These are phyloP conservation scores for Tympanopsis confertula DNA, from an alignment of 2,329 filamentous ascomycete species.

Conservation along the genomic window DNA sequence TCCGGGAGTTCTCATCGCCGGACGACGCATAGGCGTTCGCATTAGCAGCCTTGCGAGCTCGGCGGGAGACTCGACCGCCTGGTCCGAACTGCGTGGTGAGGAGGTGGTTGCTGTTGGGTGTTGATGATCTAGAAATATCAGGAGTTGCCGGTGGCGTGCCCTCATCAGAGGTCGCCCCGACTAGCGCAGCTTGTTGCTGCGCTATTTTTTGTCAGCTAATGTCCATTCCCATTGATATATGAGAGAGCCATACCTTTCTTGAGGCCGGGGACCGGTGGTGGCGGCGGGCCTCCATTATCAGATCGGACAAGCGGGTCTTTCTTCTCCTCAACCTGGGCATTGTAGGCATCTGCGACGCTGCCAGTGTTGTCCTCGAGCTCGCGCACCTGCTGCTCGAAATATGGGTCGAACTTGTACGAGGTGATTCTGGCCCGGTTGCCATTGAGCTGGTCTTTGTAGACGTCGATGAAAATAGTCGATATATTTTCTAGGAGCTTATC, in stretches of 20 bases:
- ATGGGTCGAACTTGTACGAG: slow-evolving; percentile 74
- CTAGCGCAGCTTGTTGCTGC: not conserved
- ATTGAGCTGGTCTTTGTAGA: slow-evolving; percentile 80
- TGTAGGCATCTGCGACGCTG: slow-evolving; percentile 5
- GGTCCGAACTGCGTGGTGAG: slow-evolving; percentile 37
- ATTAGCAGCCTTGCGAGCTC: slow-evolving; percentile 55
- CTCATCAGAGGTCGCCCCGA: slow-evolving; percentile 1
- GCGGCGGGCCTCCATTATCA: not conserved
- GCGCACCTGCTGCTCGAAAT: slow-evolving; percentile 85
- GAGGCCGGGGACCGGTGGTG: not conserved
- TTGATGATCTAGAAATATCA: not conserved
- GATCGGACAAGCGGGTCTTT: not conserved
- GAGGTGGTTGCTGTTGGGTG: not conserved
- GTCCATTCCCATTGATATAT: too few species aligned
- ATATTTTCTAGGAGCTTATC: slow-evolving; percentile 95
- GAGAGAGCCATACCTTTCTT: not conserved
- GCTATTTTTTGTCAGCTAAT: too few species aligned
- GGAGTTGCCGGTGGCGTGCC: not conserved
- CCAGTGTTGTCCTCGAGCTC: slow-evolving; percentile 57
- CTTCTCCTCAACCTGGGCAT: not conserved
- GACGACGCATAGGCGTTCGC: slow-evolving; percentile 59
- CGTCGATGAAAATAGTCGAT: slow-evolving; percentile 76
- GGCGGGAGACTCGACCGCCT: slow-evolving; percentile 65
- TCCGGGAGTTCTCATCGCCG: slow-evolving; percentile 65
- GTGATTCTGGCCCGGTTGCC: slow-evolving; percentile 68